Conservation (phyloP, 2,329 filamentous ascomycete species). For the Curvularia verruculosa region DNA sequence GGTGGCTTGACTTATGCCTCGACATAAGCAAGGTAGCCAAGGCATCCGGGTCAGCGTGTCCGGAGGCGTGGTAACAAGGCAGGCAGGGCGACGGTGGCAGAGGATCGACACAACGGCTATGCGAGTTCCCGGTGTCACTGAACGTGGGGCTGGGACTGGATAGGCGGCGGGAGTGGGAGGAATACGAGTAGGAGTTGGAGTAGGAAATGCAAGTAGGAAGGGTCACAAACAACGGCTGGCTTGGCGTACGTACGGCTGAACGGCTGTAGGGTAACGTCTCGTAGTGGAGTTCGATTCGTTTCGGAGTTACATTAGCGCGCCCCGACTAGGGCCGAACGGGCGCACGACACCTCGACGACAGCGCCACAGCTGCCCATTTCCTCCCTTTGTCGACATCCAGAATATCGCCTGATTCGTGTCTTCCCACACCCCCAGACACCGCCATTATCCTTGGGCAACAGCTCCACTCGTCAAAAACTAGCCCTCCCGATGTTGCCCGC, state of each 20-base stretch:
- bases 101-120: slow-evolving; percentile 1
- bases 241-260: slow-evolving; percentile 1
- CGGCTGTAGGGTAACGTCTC: not conserved
- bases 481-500: not conserved
- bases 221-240: slow-evolving; percentile 1
- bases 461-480: not conserved
- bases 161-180: no score
- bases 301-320: not conserved
- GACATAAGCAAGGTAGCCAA: no score
- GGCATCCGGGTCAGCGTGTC: not conserved
- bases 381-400: not conserved
- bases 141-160: not conserved
- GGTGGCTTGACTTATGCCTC: not conserved
- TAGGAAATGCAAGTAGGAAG: no score
- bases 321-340: no score
- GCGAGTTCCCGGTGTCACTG: not conserved
- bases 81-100: not conserved
- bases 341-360: no score
- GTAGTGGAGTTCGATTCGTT: not conserved
- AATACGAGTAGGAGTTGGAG: no score
- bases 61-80: not conserved
- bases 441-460: not conserved
- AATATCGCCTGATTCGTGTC: not conserved
- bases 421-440: not conserved
- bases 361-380: no score